These are phyloP conservation scores for Chamaenerion angustifolium DNA, from an alignment of 345 rosid genomes.

Conservation along the genomic window DNA sequence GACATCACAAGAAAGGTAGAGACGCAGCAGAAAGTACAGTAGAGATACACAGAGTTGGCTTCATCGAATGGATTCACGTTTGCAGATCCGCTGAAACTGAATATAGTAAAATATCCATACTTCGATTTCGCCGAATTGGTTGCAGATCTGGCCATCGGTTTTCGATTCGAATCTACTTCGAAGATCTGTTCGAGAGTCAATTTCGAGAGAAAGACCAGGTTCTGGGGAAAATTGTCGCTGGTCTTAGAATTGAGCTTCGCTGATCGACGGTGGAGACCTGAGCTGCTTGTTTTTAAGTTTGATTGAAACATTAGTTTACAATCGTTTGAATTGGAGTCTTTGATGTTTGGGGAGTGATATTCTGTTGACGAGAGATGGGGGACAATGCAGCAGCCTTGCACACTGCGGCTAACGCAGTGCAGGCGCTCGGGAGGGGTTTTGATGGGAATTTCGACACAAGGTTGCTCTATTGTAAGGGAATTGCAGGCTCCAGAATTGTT, in stretches of 20 bases:
- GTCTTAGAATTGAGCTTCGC: neutral
- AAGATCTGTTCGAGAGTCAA: slow-evolving; percentile 1
- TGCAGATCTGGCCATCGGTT: slow-evolving; percentile 1
- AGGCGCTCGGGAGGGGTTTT: slow-evolving; percentile 61
- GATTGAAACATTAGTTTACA: neutral
- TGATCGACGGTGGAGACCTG: neutral
- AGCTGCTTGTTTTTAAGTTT: neutral
- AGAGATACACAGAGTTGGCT: neutral
- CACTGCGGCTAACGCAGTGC: slow-evolving; percentile 47
- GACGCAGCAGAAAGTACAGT: slow-evolving; percentile 2
- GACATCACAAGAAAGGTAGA: neutral
- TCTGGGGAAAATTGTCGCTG: neutral
- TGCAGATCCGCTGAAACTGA: neutral
- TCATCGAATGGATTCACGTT: neutral
- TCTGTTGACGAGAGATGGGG: slow-evolving; percentile 20
- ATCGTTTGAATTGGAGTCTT: neutral
- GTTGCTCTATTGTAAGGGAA: slow-evolving; percentile 60
- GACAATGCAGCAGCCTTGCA: slow-evolving; percentile 35
- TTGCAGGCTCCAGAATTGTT: slow-evolving; percentile 35
- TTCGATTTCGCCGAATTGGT: neutral
- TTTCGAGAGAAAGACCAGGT: neutral
- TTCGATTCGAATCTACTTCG: slow-evolving; percentile 5
- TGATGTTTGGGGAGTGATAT: neutral
- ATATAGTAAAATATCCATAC: neutral
- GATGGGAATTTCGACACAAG: slow-evolving; percentile 64